Evolutionary conservation across 2,329 filamentous ascomycete genomes (phyloP).

Genomic region (Aspergillus jensenii): DNA sequence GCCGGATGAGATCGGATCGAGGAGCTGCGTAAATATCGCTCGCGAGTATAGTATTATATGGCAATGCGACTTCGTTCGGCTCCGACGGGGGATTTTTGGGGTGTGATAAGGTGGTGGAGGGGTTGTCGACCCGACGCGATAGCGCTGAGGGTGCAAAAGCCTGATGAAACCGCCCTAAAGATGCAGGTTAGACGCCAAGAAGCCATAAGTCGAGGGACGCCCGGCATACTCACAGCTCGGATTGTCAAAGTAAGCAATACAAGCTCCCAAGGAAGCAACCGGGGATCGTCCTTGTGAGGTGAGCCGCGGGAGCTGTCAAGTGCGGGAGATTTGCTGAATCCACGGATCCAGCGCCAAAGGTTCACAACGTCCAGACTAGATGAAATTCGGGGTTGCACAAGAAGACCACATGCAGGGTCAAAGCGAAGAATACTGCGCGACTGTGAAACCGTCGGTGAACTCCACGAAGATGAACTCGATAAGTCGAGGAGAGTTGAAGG

Average conservation of each 20-base stretch:
- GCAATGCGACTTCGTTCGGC: not conserved
- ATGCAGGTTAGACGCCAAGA: slow-evolving; percentile 2
- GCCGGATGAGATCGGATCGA: not conserved
- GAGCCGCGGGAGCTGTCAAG: slow-evolving; percentile 33
- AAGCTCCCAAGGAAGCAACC: slow-evolving; percentile 12
- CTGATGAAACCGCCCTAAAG: slow-evolving; percentile 1
- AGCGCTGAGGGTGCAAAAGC: slow-evolving; percentile 5
- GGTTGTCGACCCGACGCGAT: slow-evolving; percentile 14
- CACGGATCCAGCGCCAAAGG: slow-evolving; percentile 31
- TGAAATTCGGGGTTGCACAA: slow-evolving; percentile 12
- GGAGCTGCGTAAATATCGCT: not conserved
- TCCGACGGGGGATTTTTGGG: slow-evolving; percentile 1
- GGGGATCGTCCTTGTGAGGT: slow-evolving; percentile 18
- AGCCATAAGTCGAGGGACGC: not conserved
- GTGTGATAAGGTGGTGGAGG: slow-evolving; percentile 12
- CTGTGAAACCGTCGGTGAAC: not conserved
- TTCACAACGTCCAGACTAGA: slow-evolving; percentile 18
- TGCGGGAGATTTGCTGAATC: slow-evolving; percentile 36
- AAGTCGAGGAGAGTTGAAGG: slow-evolving; percentile 2
- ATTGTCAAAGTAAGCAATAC: not conserved
- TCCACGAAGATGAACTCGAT: not conserved
- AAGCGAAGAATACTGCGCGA: slow-evolving; percentile 2
- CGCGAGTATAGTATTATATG: not conserved
- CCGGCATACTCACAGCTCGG: slow-evolving; percentile 3
- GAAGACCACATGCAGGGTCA: slow-evolving; percentile 8